Conservation (phyloP, 805 yeast species). For the Teunomyces atbi region DNA sequence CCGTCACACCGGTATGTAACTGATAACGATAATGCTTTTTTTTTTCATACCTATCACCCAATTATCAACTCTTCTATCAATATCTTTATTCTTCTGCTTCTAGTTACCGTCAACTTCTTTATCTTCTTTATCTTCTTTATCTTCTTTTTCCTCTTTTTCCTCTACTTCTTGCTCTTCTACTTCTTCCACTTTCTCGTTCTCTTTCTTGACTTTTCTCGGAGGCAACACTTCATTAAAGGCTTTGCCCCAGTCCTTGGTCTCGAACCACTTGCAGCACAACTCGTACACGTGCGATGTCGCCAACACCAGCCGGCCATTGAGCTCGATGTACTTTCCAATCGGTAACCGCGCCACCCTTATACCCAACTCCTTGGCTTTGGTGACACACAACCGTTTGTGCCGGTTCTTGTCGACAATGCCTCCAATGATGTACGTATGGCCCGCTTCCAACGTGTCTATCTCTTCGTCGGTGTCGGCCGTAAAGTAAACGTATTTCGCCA, state of each 20-base stretch:
- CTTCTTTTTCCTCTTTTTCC: conserved; percentile 1
- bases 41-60: too few species aligned
- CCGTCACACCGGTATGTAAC: background rate
- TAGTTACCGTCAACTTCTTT: conserved; percentile 8
- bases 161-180: background rate
- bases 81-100: background rate
- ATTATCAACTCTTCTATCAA: too few species aligned
- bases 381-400: conserved; percentile 72
- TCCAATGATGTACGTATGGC: conserved; percentile 81
- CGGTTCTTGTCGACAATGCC: conserved; percentile 97
- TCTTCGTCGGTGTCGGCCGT: conserved; percentile 84
- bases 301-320: conserved; percentile 83
- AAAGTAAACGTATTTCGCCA: conserved; percentile 57
- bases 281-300: conserved; percentile 97
- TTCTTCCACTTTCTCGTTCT: conserved; percentile 1
- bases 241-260: conserved; percentile 71
- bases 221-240: conserved; percentile 91
- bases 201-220: conserved; percentile 53
- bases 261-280: conserved; percentile 76
- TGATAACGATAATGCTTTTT: background rate
- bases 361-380: conserved; percentile 75
- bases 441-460: conserved; percentile 61
- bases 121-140: conserved; percentile 6
- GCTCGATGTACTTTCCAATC: conserved; percentile 75
- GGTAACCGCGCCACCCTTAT: conserved; percentile 78